Base-by-base conservation (phyloP, 192 early-diverging fungal genomes). In the Linderina pennispora region DNA sequence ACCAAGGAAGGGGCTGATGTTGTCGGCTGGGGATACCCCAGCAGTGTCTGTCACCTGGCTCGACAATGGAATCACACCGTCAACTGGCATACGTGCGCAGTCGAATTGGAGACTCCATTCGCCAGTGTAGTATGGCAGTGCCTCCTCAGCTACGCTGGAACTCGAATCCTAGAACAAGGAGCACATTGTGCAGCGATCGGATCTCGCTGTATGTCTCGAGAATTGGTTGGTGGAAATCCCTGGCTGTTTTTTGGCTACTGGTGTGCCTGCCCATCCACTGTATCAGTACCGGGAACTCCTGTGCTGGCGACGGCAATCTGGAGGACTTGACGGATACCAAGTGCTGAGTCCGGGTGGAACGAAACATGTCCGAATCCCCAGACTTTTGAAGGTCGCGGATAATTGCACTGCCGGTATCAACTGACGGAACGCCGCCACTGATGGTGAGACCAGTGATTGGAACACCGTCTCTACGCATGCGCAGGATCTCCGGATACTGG, bases 1-100 rank as follows among this genome's bases (percentile, higher is more conserved):
- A n/a, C n/a, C n/a, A n/a, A n/a, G n/a, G n/a, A n/a, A n/a, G n/a
- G n/a, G n/a, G n/a, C n/a, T n/a, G n/a, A n/a, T n/a, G n/a, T n/a
- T n/a, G n/a, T n/a, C n/a, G n/a, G n/a, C n/a, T n/a, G n/a, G n/a
- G n/a, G n/a, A n/a, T n/a, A n/a, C n/a, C n/a, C n/a, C n/a, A n/a
- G n/a, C n/a, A n/a, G n/a, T n/a, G n/a, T n/a, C n/a, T n/a, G n/a
- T n/a, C n/a, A n/a, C n/a, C n/a, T n/a, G n/a, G n/a, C n/a, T n/a
- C n/a, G n/a, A n/a, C n/a, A n/a, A n/a, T n/a, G n/a, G n/a, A n/a
- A 97, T 68, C 20, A 95, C 73, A 69, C 92, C 94, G 56, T 97
- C 94, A 55, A 91, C 88, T 3, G 94, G 94, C 94, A 98, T 98
- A 24, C 90, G 84, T 8, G 90, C 83, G 43, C 80, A 81, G 41